A percentile compares a stretch with the other conserved stretches of the same genome.
These are phyloP conservation scores for Coemansia sp. DNA, from an alignment of 192 early-diverging fungal species.

Conservation along the genomic window DNA sequence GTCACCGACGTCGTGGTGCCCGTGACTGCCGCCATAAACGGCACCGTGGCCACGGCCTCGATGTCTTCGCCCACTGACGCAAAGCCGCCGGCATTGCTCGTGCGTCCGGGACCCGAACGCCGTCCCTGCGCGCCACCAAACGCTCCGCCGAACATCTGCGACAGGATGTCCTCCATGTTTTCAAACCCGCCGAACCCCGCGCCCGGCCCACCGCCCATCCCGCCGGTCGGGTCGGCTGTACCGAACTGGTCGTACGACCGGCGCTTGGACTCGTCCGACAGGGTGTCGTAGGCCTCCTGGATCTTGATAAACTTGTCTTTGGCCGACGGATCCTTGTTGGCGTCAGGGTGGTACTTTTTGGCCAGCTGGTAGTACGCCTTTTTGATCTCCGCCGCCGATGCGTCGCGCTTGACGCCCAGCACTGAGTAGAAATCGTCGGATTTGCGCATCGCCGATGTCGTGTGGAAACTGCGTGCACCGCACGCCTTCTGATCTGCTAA, in stretches of 20 bases:
- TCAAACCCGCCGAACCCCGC: conserved; percentile 52
- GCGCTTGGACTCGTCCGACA: conserved; percentile 90
- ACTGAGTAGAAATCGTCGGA: conserved; percentile 84
- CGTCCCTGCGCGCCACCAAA: conserved; percentile 36
- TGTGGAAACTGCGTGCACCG: conserved; percentile 33
- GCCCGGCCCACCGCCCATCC: conserved; percentile 44
- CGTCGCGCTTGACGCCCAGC: conserved; percentile 76
- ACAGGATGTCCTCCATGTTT: conserved; percentile 65
- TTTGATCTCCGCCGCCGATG: conserved; percentile 87
- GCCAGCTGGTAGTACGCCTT: conserved; percentile 96
- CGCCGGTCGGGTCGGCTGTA: conserved; percentile 50
- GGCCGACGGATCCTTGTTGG: conserved; percentile 87
- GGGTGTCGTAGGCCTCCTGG: conserved; percentile 95
- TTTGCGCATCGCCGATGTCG: conserved; percentile 3
- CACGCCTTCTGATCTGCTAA: too few species aligned
- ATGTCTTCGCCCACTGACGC: conserved; percentile 61
- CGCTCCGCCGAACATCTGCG: conserved; percentile 70
- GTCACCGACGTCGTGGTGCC: conserved; percentile 68
- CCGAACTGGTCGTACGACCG: conserved; percentile 93
- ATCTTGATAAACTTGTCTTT: conserved; percentile 98
- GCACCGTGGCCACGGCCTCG: conserved; percentile 61
- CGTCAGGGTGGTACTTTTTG: conserved; percentile 97
- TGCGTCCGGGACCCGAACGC: conserved; percentile 22
- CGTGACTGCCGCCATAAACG: conserved; percentile 90
- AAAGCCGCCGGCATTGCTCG: conserved; percentile 28